phyloP scores from a whole-genome alignment of 2,329 filamentous ascomycete species.

The Arthrobotrys megalospora region DNA sequence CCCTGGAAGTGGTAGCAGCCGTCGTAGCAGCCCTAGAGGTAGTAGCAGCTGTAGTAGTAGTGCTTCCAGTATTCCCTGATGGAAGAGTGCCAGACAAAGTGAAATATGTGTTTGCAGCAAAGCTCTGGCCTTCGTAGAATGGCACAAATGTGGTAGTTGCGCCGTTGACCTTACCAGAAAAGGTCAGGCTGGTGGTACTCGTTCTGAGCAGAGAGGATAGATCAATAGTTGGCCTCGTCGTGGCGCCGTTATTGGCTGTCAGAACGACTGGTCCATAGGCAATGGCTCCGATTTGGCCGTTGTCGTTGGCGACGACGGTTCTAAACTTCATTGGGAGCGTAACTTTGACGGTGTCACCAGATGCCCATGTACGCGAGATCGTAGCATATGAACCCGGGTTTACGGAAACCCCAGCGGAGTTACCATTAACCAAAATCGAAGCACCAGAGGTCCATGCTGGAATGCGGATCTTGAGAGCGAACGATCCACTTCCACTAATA shows the following conservation, averaged over 20 bases:
- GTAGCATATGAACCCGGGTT: conserved; percentile 68
- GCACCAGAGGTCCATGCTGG: conserved; percentile 69
- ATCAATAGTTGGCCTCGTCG: conserved; percentile 32
- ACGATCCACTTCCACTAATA: conserved; percentile 66
- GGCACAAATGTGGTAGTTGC: conserved; percentile 30
- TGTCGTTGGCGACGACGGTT: conserved; percentile 70
- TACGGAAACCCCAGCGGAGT: conserved; percentile 63
- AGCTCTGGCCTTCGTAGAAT: conserved; percentile 34
- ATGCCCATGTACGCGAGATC: conserved; percentile 68
- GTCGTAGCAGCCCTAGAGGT: not conserved
- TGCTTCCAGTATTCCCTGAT: not conserved
- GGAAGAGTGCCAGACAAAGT: conserved; percentile 34
- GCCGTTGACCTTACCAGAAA: conserved; percentile 32
- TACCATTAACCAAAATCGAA: conserved; percentile 69
- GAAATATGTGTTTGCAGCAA: conserved; percentile 30
- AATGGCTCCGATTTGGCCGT: conserved; percentile 68
- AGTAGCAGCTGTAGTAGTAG: not conserved
- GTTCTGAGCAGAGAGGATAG: conserved; percentile 39
- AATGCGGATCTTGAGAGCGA: conserved; percentile 69
- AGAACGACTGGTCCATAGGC: conserved; percentile 71
- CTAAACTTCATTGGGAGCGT: conserved; percentile 70
- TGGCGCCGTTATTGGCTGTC: conserved; percentile 69
- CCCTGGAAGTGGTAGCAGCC: not conserved
- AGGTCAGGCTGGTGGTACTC: conserved; percentile 25
- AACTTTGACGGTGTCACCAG: conserved; percentile 69